These are phyloP conservation scores for Sonneratia caseolaris DNA, from an alignment of 345 rosid genomes.

Conservation along the genomic window DNA sequence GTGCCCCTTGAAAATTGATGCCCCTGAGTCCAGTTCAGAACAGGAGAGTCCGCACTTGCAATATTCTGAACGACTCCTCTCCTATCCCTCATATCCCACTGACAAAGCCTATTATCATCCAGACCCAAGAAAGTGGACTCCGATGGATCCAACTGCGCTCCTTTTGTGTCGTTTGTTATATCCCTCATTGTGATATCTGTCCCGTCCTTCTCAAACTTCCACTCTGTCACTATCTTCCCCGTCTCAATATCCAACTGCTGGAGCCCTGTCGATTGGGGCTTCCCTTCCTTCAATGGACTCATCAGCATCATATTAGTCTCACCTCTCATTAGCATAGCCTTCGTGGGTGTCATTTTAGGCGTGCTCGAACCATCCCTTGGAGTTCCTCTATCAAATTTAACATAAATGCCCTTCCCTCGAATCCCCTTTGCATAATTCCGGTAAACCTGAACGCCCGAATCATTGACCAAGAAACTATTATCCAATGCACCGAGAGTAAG, in stretches of 20 bases:
- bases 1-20: conserved; percentile 94
- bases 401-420: conserved; percentile 66
- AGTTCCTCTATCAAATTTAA: conserved; percentile 41
- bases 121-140: conserved; percentile 86
- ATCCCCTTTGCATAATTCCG: conserved; percentile 65
- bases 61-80: conserved; percentile 75
- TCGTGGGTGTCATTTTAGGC: conserved; percentile 47
- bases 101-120: conserved; percentile 89
- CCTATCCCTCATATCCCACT: conserved; percentile 94
- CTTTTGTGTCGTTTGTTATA: conserved; percentile 71
- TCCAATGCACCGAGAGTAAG: conserved; percentile 80
- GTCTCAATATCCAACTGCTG: conserved; percentile 82
- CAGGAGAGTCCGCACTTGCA: conserved; percentile 43
- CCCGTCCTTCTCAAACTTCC: conserved; percentile 92
- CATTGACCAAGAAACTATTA: conserved; percentile 84
- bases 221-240: conserved; percentile 76
- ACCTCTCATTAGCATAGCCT: conserved; percentile 84
- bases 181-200: conserved; percentile 81
- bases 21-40: conserved; percentile 83
- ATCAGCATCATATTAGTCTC: conserved; percentile 96
- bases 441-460: conserved; percentile 77
- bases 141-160: conserved; percentile 88
- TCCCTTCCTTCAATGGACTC: conserved; percentile 76
- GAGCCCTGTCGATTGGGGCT: conserved; percentile 54
- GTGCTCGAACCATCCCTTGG: conserved; percentile 22